These are phyloP conservation scores for Plenodomus lindquistii DNA, from an alignment of 2,329 filamentous ascomycete genomes.

Conservation along the genomic window DNA sequence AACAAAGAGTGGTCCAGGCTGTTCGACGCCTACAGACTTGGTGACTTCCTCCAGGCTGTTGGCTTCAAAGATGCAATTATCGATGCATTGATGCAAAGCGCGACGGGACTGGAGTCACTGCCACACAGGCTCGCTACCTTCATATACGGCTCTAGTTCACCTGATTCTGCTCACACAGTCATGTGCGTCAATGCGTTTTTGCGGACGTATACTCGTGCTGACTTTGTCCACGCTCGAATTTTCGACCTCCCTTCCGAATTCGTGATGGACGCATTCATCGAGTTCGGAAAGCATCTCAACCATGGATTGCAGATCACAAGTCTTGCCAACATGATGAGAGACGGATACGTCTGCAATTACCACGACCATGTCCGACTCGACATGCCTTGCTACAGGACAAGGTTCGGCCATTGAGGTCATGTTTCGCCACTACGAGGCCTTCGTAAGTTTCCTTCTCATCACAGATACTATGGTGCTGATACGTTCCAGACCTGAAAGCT, in stretches of 20 bases:
- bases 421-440: no score
- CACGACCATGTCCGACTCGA: background rate
- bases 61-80: constrained; percentile 2
- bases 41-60: background rate
- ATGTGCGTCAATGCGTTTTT: background rate
- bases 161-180: no score
- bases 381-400: constrained; percentile 3
- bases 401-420: no score
- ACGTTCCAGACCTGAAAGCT: no score
- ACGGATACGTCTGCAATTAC: background rate
- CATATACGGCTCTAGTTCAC: no score
- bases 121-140: background rate
- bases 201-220: background rate
- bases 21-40: background rate
- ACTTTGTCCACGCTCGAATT: background rate
- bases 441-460: no score
- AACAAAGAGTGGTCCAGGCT: background rate
- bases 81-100: background rate
- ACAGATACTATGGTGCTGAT: no score
- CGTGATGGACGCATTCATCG: background rate
- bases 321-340: background rate
- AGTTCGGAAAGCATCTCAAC: background rate
- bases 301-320: background rate
- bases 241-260: background rate
- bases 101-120: background rate